phyloP scores from a whole-genome alignment of 176 grass and related monocot species.

The Elymus sibiricus region DNA sequence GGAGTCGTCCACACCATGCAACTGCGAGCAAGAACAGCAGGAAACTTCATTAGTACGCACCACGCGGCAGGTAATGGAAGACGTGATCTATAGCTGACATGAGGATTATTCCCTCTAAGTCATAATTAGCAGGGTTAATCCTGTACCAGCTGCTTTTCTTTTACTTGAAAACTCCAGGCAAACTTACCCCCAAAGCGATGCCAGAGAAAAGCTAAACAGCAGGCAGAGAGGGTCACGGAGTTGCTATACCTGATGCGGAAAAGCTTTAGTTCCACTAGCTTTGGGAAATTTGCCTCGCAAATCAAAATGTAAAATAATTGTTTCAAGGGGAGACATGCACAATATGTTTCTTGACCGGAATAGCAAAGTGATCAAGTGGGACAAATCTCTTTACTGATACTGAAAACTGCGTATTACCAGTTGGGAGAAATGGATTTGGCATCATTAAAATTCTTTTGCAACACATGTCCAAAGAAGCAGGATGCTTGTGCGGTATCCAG shows the following conservation, averaged over 20 bases:
- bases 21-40: constrained; percentile 29
- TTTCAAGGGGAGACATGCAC: too few relatives aligned
- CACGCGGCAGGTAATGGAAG: background rate
- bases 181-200: background rate
- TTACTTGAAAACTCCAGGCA: background rate
- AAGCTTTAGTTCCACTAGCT: background rate
- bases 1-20: constrained; percentile 81
- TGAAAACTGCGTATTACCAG: background rate
- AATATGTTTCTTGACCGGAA: background rate
- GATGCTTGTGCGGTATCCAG: too few relatives aligned
- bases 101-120: background rate
- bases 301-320: too few relatives aligned
- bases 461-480: too few relatives aligned
- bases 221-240: background rate
- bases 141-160: background rate
- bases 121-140: background rate
- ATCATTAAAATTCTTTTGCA: too few relatives aligned
- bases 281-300: background rate
- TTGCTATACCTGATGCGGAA: background rate
- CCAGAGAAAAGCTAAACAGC: background rate
- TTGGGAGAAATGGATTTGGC: background rate
- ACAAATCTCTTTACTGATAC: background rate
- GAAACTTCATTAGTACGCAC: background rate
- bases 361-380: background rate
- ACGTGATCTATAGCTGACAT: background rate